Evolutionary conservation across 2,329 filamentous ascomycete species (phyloP).

Genomic region (Beauveria bassiana): DNA sequence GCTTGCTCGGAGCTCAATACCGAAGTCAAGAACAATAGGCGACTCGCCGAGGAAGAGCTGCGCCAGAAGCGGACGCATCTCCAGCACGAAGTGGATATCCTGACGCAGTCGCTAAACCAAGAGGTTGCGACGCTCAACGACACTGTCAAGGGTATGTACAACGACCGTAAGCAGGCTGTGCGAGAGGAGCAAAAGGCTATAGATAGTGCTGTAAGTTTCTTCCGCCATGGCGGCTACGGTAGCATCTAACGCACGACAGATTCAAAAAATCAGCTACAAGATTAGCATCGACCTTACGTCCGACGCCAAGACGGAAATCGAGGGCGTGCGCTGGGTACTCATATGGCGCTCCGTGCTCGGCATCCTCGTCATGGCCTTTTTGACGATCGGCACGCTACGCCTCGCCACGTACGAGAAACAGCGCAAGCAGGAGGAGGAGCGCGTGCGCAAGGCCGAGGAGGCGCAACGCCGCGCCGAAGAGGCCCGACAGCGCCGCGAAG

Average conservation of each 20-base stretch:
- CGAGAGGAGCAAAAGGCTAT: conserved; percentile 78
- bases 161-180: conserved; percentile 89
- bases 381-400: conserved; percentile 51
- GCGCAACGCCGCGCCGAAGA: conserved; percentile 14
- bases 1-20: conserved; percentile 87
- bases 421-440: conserved; percentile 39
- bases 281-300: conserved; percentile 87
- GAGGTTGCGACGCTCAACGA: conserved; percentile 78
- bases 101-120: conserved; percentile 77
- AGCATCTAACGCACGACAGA: conserved; percentile 36
- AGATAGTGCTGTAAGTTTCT: conserved; percentile 63
- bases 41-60: conserved; percentile 70
- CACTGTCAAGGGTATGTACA: conserved; percentile 90
- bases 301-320: conserved; percentile 85
- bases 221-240: too few species aligned
- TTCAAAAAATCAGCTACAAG: conserved; percentile 93
- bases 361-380: conserved; percentile 58
- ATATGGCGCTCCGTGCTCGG: conserved; percentile 56
- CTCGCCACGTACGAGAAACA: conserved; percentile 51
- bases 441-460: conserved; percentile 34
- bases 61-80: conserved; percentile 76
- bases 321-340: conserved; percentile 80
- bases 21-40: conserved; percentile 73
- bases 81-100: conserved; percentile 91
- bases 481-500: background rate